Conservation (phyloP, 1,284 basidiomycete genomes). For the Pisolithus thermaeus region DNA sequence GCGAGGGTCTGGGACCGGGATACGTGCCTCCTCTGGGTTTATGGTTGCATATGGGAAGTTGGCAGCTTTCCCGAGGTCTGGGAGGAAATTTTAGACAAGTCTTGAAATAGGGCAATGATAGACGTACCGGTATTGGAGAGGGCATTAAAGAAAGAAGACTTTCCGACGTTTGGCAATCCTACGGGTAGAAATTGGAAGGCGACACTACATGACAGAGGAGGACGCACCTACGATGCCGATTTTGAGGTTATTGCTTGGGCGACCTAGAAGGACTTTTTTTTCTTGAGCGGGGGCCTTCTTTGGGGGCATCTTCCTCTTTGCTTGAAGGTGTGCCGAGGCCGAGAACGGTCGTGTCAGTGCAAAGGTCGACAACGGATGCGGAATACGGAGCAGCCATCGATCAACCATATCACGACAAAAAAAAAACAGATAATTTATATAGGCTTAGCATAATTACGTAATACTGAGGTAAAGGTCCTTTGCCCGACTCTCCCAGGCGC, state of each 20-base stretch:
- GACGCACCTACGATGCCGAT: slow-evolving; percentile 92
- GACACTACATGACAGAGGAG: slow-evolving; percentile 9
- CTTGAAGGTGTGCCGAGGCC: slow-evolving; percentile 19
- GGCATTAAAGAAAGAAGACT: slow-evolving; percentile 93
- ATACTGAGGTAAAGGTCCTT: slow-evolving; percentile 12
- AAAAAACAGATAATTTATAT: slow-evolving; percentile 1
- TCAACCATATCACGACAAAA: slow-evolving; percentile 9
- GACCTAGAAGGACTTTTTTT: slow-evolving; percentile 83
- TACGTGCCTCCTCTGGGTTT: slow-evolving; percentile 88
- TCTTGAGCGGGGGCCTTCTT: slow-evolving; percentile 72
- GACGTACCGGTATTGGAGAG: slow-evolving; percentile 81
- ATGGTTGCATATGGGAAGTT: slow-evolving; percentile 99
- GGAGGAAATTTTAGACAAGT: slow-evolving; percentile 8
- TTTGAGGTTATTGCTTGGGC: slow-evolving; percentile 91
- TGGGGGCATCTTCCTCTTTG: slow-evolving; percentile 75
- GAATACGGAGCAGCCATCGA: slow-evolving; percentile 4
- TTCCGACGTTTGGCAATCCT: slow-evolving; percentile 93
- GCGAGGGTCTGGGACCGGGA: slow-evolving; percentile 93
- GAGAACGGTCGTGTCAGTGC: slow-evolving; percentile 17
- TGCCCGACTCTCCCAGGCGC: slow-evolving; percentile 15
- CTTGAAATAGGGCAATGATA: no score
- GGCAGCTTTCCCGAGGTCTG: slow-evolving; percentile 94
- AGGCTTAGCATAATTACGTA: slow-evolving; percentile 1
- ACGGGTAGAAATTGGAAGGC: slow-evolving; percentile 11
- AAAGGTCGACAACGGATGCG: slow-evolving; percentile 9